These are phyloP conservation scores for Debaryomyces subglobosus DNA, from an alignment of 1,139 yeast species.

Conservation along the genomic window DNA sequence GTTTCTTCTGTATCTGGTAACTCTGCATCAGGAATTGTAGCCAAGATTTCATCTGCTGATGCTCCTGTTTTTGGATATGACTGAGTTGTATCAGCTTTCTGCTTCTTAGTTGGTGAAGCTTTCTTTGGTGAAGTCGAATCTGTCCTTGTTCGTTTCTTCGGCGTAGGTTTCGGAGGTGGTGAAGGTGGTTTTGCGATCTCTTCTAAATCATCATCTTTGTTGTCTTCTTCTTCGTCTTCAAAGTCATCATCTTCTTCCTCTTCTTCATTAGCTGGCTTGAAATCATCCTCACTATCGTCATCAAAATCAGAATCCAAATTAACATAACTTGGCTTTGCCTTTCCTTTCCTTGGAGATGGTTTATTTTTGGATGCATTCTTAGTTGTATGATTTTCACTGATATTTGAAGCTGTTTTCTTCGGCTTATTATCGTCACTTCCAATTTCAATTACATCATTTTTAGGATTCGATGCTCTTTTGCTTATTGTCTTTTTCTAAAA, in stretches of 20 bases:
- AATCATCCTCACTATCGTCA: conserved; percentile 20
- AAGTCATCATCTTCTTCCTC: conserved; percentile 23
- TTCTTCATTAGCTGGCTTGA: conserved; percentile 15
- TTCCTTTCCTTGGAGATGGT: conserved; percentile 10
- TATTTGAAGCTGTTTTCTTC: background rate
- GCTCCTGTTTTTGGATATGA: conserved; percentile 17
- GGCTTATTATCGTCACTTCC: conserved; percentile 15
- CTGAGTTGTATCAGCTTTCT: conserved; percentile 9
- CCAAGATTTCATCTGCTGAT: conserved; percentile 58
- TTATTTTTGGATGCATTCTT: background rate
- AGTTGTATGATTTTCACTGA: background rate
- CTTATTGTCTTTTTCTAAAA: conserved; percentile 3
- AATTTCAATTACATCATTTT: conserved; percentile 22
- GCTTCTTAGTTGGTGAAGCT: conserved; percentile 13
- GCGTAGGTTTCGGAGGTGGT: conserved; percentile 13
- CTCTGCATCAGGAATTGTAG: conserved; percentile 68
- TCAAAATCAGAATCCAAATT: conserved; percentile 24
- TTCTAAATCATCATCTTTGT: conserved; percentile 16
- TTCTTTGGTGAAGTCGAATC: conserved; percentile 12
- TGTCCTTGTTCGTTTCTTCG: conserved; percentile 14
- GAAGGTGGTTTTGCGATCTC: conserved; percentile 10
- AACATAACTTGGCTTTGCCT: conserved; percentile 10
- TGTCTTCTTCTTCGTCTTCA: conserved; percentile 16
- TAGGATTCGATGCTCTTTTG: conserved; percentile 6
- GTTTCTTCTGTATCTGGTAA: conserved; percentile 53